phyloP scores from a whole-genome alignment of 257 asterid genomes.

The Cynanchum wilfordii region DNA sequence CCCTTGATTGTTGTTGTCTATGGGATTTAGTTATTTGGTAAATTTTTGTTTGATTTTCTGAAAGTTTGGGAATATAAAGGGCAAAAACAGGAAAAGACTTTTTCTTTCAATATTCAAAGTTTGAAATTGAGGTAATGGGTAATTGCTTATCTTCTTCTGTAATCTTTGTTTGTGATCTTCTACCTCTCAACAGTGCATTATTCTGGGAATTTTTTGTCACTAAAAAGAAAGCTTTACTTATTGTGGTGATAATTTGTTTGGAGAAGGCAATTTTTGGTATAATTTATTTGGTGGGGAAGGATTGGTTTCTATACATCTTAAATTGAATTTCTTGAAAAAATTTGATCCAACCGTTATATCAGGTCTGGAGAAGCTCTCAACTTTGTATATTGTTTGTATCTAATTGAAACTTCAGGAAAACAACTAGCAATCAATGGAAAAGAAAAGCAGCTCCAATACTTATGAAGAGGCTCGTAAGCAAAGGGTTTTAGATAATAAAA shows the following conservation, averaged over 20 bases:
- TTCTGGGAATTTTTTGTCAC: neutral
- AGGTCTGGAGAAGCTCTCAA: neutral
- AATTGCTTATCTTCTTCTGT: neutral
- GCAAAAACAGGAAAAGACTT: neutral
- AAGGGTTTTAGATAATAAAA: conserved; percentile 65
- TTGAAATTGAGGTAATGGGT: neutral
- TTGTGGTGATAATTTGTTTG: neutral
- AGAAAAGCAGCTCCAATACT: conserved; percentile 26
- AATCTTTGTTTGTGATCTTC: neutral
- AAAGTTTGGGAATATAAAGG: no score
- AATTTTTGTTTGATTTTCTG: no score
- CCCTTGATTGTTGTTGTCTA: no score
- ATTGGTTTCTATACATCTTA: neutral
- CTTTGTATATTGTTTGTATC: conserved; percentile 7
- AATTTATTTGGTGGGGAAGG: neutral
- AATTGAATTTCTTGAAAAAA: neutral
- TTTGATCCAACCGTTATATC: neutral
- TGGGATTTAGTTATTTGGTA: no score
- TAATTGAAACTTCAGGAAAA: conserved; percentile 6
- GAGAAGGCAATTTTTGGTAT: neutral
- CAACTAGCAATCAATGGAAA: conserved; percentile 36
- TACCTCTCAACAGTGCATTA: neutral
- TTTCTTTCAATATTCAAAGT: neutral
- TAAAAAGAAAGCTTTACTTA: neutral
- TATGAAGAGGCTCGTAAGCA: conserved; percentile 73